Evolutionary conservation across 2,329 filamentous ascomycete genomes (phyloP).

Genomic region (Nigrospora sphaerica): DNA sequence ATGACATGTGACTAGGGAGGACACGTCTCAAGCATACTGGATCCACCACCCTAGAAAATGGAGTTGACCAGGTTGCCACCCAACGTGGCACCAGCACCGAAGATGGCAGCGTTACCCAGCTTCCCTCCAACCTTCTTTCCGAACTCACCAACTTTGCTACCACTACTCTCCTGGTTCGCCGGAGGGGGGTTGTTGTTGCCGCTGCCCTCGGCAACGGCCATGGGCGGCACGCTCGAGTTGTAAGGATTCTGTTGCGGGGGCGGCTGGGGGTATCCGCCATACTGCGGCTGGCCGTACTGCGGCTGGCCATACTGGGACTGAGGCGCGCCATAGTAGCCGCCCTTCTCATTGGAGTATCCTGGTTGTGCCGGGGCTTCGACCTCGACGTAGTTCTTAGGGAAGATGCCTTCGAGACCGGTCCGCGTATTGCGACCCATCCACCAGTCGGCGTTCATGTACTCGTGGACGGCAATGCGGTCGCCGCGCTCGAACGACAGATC

Average conservation of each 20-base stretch:
- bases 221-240: constrained; percentile 63
- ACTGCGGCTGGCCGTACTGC: constrained; percentile 16
- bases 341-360: constrained; percentile 21
- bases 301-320: constrained; percentile 15
- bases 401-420: constrained; percentile 83
- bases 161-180: constrained; percentile 21
- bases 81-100: constrained; percentile 87
- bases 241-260: constrained; percentile 52
- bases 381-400: constrained; percentile 85
- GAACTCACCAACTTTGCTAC: constrained; percentile 61
- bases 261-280: constrained; percentile 31
- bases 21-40: too few species aligned
- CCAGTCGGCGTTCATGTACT: constrained; percentile 97
- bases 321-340: constrained; percentile 14
- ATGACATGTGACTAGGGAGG: too few species aligned
- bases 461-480: constrained; percentile 71
- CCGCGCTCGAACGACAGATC: constrained; percentile 77
- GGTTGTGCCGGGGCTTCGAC: constrained; percentile 49
- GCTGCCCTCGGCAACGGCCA: constrained; percentile 62
- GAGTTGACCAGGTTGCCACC: constrained; percentile 85
- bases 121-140: constrained; percentile 98
- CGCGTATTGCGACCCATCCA: constrained; percentile 85
- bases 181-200: neutral
- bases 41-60: constrained; percentile 58
- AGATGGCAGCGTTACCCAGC: constrained; percentile 75